Evolutionary conservation across 345 rosid genomes (phyloP).

Genomic region (Psidium guajava): DNA sequence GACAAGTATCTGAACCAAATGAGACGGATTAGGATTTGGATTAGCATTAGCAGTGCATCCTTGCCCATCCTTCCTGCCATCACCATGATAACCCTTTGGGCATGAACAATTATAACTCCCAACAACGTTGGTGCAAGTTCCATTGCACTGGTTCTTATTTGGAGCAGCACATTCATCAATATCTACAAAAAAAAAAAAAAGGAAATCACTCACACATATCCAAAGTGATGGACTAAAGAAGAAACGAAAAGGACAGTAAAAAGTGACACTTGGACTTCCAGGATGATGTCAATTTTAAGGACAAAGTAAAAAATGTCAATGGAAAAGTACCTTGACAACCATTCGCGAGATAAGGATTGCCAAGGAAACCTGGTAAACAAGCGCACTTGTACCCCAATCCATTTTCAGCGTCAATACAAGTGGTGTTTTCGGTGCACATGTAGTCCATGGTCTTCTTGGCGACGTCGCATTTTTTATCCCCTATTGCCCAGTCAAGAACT

Average conservation of each 20-base stretch:
- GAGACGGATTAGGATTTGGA: not conserved
- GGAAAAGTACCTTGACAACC: not conserved
- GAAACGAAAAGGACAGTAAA: too few species aligned
- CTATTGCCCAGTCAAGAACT: conserved; percentile 23
- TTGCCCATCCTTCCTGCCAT: conserved; percentile 1
- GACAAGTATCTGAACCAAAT: not conserved
- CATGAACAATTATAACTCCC: conserved; percentile 25
- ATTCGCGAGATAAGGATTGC: not conserved
- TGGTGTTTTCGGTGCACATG: conserved; percentile 10
- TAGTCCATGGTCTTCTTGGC: not conserved
- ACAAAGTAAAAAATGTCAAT: not conserved
- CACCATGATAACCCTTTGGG: conserved; percentile 13
- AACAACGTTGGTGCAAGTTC: not conserved
- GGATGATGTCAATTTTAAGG: not conserved
- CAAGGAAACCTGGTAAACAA: not conserved
- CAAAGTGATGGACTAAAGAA: too few species aligned
- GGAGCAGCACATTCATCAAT: conserved; percentile 12
- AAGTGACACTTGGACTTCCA: too few species aligned
- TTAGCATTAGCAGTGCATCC: not conserved
- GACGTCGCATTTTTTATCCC: not conserved
- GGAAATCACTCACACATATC: too few species aligned
- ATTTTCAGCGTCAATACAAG: not conserved
- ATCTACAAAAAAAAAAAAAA: not conserved
- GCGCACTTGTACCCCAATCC: not conserved
- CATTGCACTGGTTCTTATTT: not conserved